Conservation (phyloP, 225 moss, liverwort and hornwort genomes). For the Ulota crispa region DNA sequence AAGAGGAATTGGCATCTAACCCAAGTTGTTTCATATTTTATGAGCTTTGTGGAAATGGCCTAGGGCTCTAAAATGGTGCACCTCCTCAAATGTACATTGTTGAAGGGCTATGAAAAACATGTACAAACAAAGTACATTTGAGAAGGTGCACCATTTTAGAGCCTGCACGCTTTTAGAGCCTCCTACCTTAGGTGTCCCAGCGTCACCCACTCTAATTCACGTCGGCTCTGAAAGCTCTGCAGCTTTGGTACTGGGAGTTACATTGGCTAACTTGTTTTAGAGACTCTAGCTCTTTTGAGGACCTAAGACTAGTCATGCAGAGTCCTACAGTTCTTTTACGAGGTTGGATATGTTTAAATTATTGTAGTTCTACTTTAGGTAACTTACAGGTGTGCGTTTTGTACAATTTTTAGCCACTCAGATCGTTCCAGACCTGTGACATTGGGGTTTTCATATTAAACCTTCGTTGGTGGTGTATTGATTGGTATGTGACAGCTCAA, state of each 20-base stretch:
- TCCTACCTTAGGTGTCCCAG: not conserved
- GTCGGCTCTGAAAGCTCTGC: not conserved
- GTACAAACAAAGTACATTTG: too few relatives aligned
- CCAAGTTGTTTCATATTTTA: too few relatives aligned
- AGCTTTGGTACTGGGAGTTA: not conserved
- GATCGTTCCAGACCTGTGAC: not conserved
- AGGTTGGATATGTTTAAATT: not conserved
- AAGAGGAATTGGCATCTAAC: too few relatives aligned
- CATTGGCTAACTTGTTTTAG: not conserved
- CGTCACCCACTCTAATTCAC: conserved; percentile 4
- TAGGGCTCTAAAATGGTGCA: too few relatives aligned
- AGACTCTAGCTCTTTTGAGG: not conserved
- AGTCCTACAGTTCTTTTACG: not conserved
- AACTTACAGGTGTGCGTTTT: not conserved
- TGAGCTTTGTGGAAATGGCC: too few relatives aligned
- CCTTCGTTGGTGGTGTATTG: not conserved
- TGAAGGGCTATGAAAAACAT: too few relatives aligned
- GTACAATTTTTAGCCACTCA: not conserved
- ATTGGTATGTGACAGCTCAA: conserved; percentile 11
- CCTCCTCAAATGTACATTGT: too few relatives aligned
- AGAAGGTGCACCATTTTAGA: too few relatives aligned
- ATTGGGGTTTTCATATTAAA: not conserved
- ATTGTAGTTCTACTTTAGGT: not conserved
- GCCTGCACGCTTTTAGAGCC: too few relatives aligned
- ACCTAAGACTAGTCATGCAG: not conserved